A percentile compares a stretch with the other conserved stretches of the same genome.
These are phyloP conservation scores for Podospora bellae-mahoneyi DNA, from an alignment of 495 filamentous ascomycete genomes.

Conservation along the genomic window DNA sequence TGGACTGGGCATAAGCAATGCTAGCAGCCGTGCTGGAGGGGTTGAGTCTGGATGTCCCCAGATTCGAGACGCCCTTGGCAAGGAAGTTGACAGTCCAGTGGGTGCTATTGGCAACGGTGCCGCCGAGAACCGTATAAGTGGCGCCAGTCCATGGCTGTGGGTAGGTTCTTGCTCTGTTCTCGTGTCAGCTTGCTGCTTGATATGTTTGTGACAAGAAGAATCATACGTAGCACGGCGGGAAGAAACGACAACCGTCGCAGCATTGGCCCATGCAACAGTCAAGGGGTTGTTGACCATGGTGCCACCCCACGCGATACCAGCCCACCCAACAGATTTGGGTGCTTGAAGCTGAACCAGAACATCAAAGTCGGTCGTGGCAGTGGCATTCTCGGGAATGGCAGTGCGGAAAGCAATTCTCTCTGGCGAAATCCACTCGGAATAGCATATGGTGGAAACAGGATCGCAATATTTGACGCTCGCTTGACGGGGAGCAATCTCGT, in stretches of 20 bases:
- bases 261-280: conserved; percentile 38
- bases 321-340: conserved; percentile 39
- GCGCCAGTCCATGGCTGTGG: conserved; percentile 27
- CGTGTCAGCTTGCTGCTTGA: background rate
- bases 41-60: conserved; percentile 36
- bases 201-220: background rate
- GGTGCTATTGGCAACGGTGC: conserved; percentile 31
- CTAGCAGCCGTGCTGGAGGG: conserved; percentile 36
- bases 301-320: conserved; percentile 40
- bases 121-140: conserved; percentile 29
- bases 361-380: conserved; percentile 29
- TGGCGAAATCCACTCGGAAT: conserved; percentile 35
- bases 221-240: conserved; percentile 30
- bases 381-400: conserved; percentile 41
- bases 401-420: conserved; percentile 35
- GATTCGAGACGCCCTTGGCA: conserved; percentile 37
- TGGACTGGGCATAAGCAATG: conserved; percentile 41
- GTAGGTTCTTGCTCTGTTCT: conserved; percentile 28
- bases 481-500: conserved; percentile 9
- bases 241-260: conserved; percentile 27
- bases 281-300: conserved; percentile 43
- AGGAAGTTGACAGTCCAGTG: conserved; percentile 40
- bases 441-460: conserved; percentile 33
- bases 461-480: conserved; percentile 34
- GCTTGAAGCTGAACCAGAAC: conserved; percentile 38